phyloP scores from a whole-genome alignment of 2,329 filamentous ascomycete species.

The Monosporascus sp. region DNA sequence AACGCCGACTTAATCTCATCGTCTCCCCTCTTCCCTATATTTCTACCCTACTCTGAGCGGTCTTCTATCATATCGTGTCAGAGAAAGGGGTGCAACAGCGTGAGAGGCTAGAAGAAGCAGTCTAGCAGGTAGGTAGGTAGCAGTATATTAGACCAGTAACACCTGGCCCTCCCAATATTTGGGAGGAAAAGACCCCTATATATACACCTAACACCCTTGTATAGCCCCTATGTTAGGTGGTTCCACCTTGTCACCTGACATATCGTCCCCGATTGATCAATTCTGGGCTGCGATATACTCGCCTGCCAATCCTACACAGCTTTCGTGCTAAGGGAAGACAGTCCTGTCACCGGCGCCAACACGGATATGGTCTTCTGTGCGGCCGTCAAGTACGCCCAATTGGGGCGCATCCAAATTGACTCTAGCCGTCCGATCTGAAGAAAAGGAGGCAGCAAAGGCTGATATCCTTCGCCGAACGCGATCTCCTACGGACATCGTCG shows the following conservation, averaged over 20 bases:
- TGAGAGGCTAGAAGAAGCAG: too few species aligned
- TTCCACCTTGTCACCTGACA: too few species aligned
- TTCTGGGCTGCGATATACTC: background rate
- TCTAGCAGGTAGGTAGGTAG: too few species aligned
- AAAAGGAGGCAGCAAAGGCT: slow-evolving; percentile 1
- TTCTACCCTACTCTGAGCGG: too few species aligned
- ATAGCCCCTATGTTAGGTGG: too few species aligned
- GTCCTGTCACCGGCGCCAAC: slow-evolving; percentile 9
- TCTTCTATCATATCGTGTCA: background rate
- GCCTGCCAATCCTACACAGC: background rate
- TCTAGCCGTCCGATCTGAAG: slow-evolving; percentile 3
- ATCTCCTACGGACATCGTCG: slow-evolving; percentile 24
- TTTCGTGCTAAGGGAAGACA: background rate
- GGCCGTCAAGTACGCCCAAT: slow-evolving; percentile 5
- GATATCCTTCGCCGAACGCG: slow-evolving; percentile 21
- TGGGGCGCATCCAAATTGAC: slow-evolving; percentile 2
- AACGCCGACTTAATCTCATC: too few species aligned
- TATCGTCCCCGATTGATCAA: slow-evolving; percentile 1
- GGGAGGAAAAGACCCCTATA: too few species aligned
- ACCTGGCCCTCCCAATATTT: too few species aligned
- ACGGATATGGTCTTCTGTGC: slow-evolving; percentile 3
- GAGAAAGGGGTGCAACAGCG: too few species aligned
- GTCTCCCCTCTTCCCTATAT: too few species aligned
- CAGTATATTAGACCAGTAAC: too few species aligned
- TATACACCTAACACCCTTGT: too few species aligned